Base-by-base conservation (phyloP, 2,329 filamentous ascomycete species). In the Fusarium tuaranense region DNA sequence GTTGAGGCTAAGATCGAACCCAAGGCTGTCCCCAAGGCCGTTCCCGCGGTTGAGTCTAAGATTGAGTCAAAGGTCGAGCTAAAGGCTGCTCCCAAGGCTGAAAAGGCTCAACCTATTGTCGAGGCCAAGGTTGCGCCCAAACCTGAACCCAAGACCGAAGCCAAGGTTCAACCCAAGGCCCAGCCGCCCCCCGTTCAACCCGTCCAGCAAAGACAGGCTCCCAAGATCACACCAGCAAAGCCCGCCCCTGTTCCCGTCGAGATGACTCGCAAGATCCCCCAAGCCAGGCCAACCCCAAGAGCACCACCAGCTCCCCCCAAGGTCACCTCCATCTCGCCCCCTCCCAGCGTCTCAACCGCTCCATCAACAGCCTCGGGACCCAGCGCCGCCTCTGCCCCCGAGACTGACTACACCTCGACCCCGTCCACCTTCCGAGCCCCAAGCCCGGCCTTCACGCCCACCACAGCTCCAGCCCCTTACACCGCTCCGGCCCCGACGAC, bases 401-500 rank as follows among this genome's bases (percentile, higher is more conserved):
- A 18, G 18, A 34, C 39, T 1, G 38, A 38, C 14, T 41, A 55
- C 0, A 38, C 34, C 2, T 60, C 34, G 39, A 39, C 10, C 41
- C 62, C n/a, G 5, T 73, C 38, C 30, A 48, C 20, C 30, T 48
- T n/a, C 14, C 20, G 1, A 4, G 39, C 22, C 38, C 41, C 57
- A 13, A 61, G 13, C 70, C 38, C 20, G 34, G n/a, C 53, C 16
- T 22, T 14, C 16, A 7, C n/a, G 30, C 39, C 30, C 41, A 46
- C 5, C 55, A 75, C 62, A 5, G 70, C 73, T 12, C 63, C 58
- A 1, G 46, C 67, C 9, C 73, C 73, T 16, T 39, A 61, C 32
- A 76, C 57, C 22, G 68, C 36, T 18, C 27, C 27, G 7, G 27
- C 27, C 27, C 27, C 27, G 27, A 27, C 27, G 7, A 25, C 25